Percentiles rank a stretch among this genome's conserved stretches.
Conservation (phyloP, 2,329 filamentous ascomycete species). For the Colletotrichum eleusines region DNA sequence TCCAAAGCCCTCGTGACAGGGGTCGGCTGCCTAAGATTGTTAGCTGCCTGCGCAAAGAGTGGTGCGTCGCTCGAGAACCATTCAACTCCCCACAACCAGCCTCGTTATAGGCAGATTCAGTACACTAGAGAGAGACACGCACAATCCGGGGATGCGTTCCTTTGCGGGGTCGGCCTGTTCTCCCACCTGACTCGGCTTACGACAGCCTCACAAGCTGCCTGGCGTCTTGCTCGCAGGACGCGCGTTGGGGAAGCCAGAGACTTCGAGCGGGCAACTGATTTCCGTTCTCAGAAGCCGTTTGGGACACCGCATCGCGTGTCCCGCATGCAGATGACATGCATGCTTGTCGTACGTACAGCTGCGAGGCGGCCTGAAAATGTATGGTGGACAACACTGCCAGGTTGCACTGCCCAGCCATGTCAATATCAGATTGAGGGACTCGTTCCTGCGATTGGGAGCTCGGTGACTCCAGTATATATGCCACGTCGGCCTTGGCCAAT, state of each 20-base stretch:
- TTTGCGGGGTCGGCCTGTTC: not conserved
- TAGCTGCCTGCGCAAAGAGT: too few species aligned
- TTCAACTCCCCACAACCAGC: not conserved
- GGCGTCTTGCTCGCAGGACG: not conserved
- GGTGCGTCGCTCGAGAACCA: not conserved
- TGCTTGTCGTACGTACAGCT: not conserved
- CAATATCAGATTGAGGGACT: not conserved
- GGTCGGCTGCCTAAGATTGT: not conserved
- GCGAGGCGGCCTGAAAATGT: not conserved
- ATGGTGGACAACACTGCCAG: constrained; percentile 2
- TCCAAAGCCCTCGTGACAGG: not conserved
- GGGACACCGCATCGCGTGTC: not conserved
- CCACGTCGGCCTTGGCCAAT: not conserved
- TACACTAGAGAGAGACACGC: not conserved
- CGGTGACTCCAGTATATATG: too few species aligned
- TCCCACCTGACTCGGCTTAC: not conserved
- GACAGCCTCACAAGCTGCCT: too few species aligned
- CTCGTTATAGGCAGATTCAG: not conserved
- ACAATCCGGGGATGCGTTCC: too few species aligned
- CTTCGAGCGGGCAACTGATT: not conserved
- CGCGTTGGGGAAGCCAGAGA: not conserved
- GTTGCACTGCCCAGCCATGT: constrained; percentile 6
- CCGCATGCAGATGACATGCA: not conserved
- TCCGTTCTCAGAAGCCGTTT: not conserved
- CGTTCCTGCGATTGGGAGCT: not conserved